Evolutionary conservation across 129 eudicot genomes (phyloP).

Genomic region (Escallonia rubra): DNA sequence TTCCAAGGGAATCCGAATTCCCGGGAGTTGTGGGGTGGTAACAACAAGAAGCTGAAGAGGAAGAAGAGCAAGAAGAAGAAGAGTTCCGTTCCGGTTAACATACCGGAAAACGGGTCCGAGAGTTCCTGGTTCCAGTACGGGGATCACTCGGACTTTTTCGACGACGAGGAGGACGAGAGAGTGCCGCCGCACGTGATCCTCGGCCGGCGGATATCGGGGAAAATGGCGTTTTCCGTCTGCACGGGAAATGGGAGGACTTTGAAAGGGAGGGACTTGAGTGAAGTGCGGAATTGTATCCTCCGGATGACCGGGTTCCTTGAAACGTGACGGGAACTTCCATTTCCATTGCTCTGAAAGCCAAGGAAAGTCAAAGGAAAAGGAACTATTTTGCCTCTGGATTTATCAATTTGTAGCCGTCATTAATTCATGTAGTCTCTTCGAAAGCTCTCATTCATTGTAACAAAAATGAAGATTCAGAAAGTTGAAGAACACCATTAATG

Average conservation of each 20-base stretch:
- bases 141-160: conserved; percentile 24
- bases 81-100: conserved; percentile 24
- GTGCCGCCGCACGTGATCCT: conserved; percentile 69
- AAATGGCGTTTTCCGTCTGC: conserved; percentile 67
- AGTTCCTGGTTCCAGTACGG: conserved; percentile 18
- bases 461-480: neutral
- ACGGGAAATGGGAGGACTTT: conserved; percentile 59
- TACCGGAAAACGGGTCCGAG: conserved; percentile 19
- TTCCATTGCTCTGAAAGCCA: neutral
- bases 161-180: conserved; percentile 39
- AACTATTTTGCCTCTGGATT: neutral
- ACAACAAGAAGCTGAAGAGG: conserved; percentile 18
- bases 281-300: conserved; percentile 71
- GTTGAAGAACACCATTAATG: neutral
- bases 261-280: conserved; percentile 61
- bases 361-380: neutral
- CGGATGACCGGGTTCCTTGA: conserved; percentile 83
- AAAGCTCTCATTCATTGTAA: neutral
- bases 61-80: conserved; percentile 8
- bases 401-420: neutral
- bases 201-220: conserved; percentile 46
- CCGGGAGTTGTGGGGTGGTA: neutral
- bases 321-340: conserved; percentile 20
- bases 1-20: neutral
- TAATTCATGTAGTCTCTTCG: neutral